Percentiles rank a stretch among this genome's conserved stretches.
These are phyloP conservation scores for Aspergillus melleus DNA, from an alignment of 2,329 filamentous ascomycete species.

Conservation along the genomic window DNA sequence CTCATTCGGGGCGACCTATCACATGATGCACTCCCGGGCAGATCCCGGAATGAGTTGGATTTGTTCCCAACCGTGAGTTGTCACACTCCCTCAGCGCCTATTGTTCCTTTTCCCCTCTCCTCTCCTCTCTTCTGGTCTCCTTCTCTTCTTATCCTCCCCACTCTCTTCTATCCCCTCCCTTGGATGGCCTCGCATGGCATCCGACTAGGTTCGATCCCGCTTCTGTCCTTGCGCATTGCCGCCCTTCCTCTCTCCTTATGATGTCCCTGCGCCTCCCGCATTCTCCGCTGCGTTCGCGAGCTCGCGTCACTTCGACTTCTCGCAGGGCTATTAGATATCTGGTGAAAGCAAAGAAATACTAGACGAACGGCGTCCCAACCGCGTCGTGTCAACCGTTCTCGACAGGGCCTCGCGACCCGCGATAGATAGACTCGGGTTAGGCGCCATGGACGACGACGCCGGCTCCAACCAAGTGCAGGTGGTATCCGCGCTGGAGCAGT, in stretches of 20 bases:
- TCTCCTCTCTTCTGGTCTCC: conserved; percentile 7
- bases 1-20: conserved; percentile 20
- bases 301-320: conserved; percentile 29
- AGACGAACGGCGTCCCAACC: conserved; percentile 5
- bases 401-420: conserved; percentile 7
- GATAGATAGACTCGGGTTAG: conserved; percentile 2
- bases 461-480: conserved; percentile 21
- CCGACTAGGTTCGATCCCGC: conserved; percentile 24
- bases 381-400: conserved; percentile 16
- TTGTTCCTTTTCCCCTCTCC: conserved; percentile 4
- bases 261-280: conserved; percentile 31
- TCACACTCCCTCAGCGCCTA: conserved; percentile 16
- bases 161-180: conserved; percentile 16
- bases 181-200: conserved; percentile 30
- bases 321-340: conserved; percentile 1
- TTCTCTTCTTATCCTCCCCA: conserved; percentile 8
- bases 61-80: conserved; percentile 25
- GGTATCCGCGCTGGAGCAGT: conserved; percentile 26
- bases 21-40: conserved; percentile 23
- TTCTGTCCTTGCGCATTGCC: conserved; percentile 20
- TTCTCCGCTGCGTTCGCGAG: conserved; percentile 28
- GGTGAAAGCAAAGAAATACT: neutral
- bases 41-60: conserved; percentile 17
- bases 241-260: conserved; percentile 27
- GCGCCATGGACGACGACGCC: conserved; percentile 10